These are phyloP conservation scores for Fusarium tuaranense DNA, from an alignment of 2,329 filamentous ascomycete genomes.

Conservation along the genomic window DNA sequence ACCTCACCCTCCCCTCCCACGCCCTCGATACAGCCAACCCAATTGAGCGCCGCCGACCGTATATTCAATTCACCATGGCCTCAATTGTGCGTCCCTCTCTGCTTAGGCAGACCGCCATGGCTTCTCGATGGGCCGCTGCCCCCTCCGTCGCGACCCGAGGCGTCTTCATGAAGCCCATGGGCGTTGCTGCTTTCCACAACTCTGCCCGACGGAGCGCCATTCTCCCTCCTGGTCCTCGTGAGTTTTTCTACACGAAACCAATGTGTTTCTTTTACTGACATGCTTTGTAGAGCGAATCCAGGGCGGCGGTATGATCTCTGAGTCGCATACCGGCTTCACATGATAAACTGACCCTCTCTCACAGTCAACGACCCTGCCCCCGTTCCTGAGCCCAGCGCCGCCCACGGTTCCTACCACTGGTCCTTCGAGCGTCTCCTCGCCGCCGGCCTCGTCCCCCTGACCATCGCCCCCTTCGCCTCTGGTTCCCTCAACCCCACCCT, in stretches of 20 bases:
- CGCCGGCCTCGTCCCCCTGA: slow-evolving; percentile 85
- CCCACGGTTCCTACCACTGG: slow-evolving; percentile 98
- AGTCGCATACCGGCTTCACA: slow-evolving; percentile 33
- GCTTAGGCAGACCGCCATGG: slow-evolving; percentile 64
- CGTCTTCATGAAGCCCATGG: slow-evolving; percentile 54
- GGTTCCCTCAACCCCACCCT: slow-evolving; percentile 90
- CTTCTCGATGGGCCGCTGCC: slow-evolving; percentile 52
- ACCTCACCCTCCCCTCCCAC: slow-evolving; percentile 13
- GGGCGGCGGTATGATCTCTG: slow-evolving; percentile 73
- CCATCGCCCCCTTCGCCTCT: slow-evolving; percentile 90
- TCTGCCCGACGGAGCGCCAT: slow-evolving; percentile 81
- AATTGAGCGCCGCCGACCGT: slow-evolving; percentile 44
- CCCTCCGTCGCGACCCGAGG: slow-evolving; percentile 51
- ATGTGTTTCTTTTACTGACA: slow-evolving; percentile 56
- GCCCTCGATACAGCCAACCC: slow-evolving; percentile 39
- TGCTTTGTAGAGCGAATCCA: slow-evolving; percentile 73
- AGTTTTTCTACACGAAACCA: slow-evolving; percentile 50
- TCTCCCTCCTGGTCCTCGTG: slow-evolving; percentile 88
- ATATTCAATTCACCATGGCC: slow-evolving; percentile 59
- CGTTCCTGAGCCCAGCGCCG: slow-evolving; percentile 77
- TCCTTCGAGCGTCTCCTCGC: slow-evolving; percentile 91
- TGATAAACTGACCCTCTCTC: slow-evolving; percentile 26
- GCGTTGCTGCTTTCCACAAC: slow-evolving; percentile 87
- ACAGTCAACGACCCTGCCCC: slow-evolving; percentile 88
- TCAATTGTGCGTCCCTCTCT: slow-evolving; percentile 67